Percentiles rank a stretch among this genome's conserved stretches.
Conservation (phyloP, 768 basidiomycete species). For the Bullera alba region DNA sequence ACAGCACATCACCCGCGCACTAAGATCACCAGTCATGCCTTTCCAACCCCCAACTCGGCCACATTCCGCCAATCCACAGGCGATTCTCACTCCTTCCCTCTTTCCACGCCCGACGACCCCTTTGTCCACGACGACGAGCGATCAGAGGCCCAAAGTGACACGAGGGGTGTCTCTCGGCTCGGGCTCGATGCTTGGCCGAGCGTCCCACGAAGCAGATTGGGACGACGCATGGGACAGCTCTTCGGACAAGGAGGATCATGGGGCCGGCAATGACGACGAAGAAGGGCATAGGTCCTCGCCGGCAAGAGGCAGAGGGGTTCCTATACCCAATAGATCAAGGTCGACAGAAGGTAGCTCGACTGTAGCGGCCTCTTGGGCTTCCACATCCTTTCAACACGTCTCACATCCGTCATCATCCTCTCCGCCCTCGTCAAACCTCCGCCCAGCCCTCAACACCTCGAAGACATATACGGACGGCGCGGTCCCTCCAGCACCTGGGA, state of each 20-base stretch:
- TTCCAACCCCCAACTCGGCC: conserved; percentile 39
- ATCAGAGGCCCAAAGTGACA: not conserved
- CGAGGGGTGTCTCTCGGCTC: conserved; percentile 5
- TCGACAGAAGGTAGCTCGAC: not conserved
- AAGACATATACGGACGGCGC: conserved; percentile 33
- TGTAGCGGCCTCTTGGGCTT: conserved; percentile 20
- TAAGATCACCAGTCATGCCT: conserved; percentile 18
- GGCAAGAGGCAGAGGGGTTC: not conserved
- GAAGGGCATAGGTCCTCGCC: not conserved
- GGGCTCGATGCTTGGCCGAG: not conserved
- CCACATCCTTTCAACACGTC: conserved; percentile 20
- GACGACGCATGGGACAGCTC: conserved; percentile 44
- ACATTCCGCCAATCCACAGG: conserved; percentile 32
- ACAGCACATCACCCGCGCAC: no score
- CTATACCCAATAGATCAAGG: not conserved
- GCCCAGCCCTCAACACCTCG: conserved; percentile 12
- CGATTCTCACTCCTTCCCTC: conserved; percentile 17
- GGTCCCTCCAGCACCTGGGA: conserved; percentile 26
- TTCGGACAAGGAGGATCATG: conserved; percentile 37
- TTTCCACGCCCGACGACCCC: conserved; percentile 22
- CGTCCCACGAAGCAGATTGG: conserved; percentile 23
- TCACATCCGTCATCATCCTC: conserved; percentile 10
- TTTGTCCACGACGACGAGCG: conserved; percentile 1
- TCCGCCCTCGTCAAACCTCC: conserved; percentile 1
- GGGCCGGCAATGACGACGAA: not conserved